Percentiles rank a stretch among this genome's conserved stretches.
Evolutionary conservation across 1,284 basidiomycete species (phyloP).

Genomic region (Marasmius sp.): DNA sequence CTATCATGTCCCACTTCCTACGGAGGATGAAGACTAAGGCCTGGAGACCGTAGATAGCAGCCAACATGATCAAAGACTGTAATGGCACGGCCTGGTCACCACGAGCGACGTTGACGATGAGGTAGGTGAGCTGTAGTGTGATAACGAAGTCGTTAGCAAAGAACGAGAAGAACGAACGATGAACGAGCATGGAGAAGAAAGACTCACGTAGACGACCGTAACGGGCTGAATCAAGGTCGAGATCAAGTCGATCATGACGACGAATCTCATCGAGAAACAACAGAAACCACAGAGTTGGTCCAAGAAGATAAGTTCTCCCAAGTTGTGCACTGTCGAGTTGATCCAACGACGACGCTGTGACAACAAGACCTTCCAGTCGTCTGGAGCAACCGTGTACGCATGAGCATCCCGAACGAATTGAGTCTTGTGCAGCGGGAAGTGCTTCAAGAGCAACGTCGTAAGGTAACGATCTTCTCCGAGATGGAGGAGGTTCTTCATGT

Average conservation of each 20-base stretch:
- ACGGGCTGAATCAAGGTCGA: slow-evolving; percentile 89
- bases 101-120: slow-evolving; percentile 75
- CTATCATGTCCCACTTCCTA: slow-evolving; percentile 93
- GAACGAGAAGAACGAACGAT: neutral
- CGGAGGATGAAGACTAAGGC: slow-evolving; percentile 84
- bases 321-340: slow-evolving; percentile 98
- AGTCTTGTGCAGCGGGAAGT: slow-evolving; percentile 91
- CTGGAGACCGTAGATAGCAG: slow-evolving; percentile 90
- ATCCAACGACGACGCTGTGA: slow-evolving; percentile 99
- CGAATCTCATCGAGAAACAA: slow-evolving; percentile 98
- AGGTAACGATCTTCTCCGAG: slow-evolving; percentile 99
- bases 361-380: slow-evolving; percentile 92
- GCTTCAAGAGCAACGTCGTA: slow-evolving; percentile 92
- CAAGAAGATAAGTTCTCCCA: slow-evolving; percentile 90
- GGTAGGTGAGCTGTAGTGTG: slow-evolving; percentile 72
- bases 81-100: slow-evolving; percentile 67
- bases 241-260: slow-evolving; percentile 94
- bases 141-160: slow-evolving; percentile 1
- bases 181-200: slow-evolving; percentile 1
- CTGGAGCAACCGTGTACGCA: slow-evolving; percentile 89
- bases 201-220: slow-evolving; percentile 89
- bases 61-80: slow-evolving; percentile 89
- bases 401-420: slow-evolving; percentile 94
- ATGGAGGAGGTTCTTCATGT: slow-evolving; percentile 96
- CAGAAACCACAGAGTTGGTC: slow-evolving; percentile 97